A percentile compares a stretch with the other conserved stretches of the same genome.
Evolutionary conservation across 257 asterid species (phyloP).

Genomic region (Solanum arcanum): DNA sequence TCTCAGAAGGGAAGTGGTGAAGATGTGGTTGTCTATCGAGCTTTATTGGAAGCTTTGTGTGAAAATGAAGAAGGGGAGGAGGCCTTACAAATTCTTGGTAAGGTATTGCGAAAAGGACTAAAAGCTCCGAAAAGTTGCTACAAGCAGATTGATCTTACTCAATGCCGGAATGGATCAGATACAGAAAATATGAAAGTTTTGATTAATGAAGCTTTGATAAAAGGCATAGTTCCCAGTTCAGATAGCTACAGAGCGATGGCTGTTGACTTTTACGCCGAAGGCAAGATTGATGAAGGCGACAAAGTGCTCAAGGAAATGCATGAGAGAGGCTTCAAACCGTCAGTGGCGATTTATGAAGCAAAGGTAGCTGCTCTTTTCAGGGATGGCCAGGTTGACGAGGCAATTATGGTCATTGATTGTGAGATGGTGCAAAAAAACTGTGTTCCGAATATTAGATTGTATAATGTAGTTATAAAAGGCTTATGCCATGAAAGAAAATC

Average conservation of each 20-base stretch:
- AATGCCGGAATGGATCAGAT: constrained; percentile 18
- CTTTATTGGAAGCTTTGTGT: constrained; percentile 62
- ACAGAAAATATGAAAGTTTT: constrained; percentile 27
- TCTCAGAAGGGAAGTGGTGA: constrained; percentile 76
- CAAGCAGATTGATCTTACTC: constrained; percentile 45
- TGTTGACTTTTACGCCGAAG: constrained; percentile 57
- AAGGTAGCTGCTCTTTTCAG: constrained; percentile 43
- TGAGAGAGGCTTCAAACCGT: constrained; percentile 40
- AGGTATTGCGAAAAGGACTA: constrained; percentile 71
- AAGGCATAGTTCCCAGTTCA: constrained; percentile 53
- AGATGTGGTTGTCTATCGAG: constrained; percentile 61
- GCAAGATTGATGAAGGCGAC: constrained; percentile 51
- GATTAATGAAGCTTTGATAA: constrained; percentile 57
- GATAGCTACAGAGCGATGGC: constrained; percentile 61
- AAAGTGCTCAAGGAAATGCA: constrained; percentile 53
- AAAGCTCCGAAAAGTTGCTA: constrained; percentile 47
- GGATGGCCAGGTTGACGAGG: constrained; percentile 43
- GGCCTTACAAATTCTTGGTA: constrained; percentile 56
- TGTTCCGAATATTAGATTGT: constrained; percentile 44
- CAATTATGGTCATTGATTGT: constrained; percentile 39
- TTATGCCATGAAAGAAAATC: constrained; percentile 36
- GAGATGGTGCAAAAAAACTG: constrained; percentile 53
- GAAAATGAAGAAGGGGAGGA: constrained; percentile 62
- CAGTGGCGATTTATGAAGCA: constrained; percentile 48
- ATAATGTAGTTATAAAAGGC: constrained; percentile 57